Base-by-base conservation (phyloP, 148 eudicot species). In the Camellia granthamiana region DNA sequence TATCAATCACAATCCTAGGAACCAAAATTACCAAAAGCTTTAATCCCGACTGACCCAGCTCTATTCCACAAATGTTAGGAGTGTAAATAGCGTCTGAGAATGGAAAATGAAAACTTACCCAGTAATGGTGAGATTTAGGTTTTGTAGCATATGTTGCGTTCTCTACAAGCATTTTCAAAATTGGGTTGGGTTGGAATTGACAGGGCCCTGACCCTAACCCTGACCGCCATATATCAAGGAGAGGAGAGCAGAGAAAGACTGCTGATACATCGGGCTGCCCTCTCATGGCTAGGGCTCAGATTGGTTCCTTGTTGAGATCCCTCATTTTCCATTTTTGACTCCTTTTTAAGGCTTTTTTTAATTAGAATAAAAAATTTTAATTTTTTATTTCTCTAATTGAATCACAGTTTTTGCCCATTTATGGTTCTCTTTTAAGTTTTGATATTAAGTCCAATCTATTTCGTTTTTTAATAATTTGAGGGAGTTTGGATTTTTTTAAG, bases 1-100 rank as follows among this genome's bases (percentile, higher is more conserved):
- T 90, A 86, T 43, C 84, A 88, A 90, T 92, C 92, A 84, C 88
- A 84, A 85, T 92, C 95, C 84, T 62, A 83, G 75, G 79, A 84
- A 86, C 88, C 86, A 86, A 81, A 91, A 76, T 84, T 84, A 71
- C 80, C 76, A 49, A 54, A 68, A 75, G 13, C 69, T 77, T 82
- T 56, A 85, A 82, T 80, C 76, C 72, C 62, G 51, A 23, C 83
- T 86, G 81, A 72, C 76, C 68, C 60, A 19, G 58, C 67, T 21
- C 11, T 55, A 3, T 54, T 75, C 78, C 66, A 75, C 30, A 65
- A 58, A 56, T 66, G 79, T 14, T 8, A 65, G 30, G 49, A 55
- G 43, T 42, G 65, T 74, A 56, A 69, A 74, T 49, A 49, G 65
- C 78, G 30, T 74, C 65, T 79, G 23, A 66, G 14, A 60, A 51